A percentile compares a stretch with the other conserved stretches of the same genome.
Evolutionary conservation across 139 green algal species (phyloP).

Genomic region (Chlamydomonas incerta): DNA sequence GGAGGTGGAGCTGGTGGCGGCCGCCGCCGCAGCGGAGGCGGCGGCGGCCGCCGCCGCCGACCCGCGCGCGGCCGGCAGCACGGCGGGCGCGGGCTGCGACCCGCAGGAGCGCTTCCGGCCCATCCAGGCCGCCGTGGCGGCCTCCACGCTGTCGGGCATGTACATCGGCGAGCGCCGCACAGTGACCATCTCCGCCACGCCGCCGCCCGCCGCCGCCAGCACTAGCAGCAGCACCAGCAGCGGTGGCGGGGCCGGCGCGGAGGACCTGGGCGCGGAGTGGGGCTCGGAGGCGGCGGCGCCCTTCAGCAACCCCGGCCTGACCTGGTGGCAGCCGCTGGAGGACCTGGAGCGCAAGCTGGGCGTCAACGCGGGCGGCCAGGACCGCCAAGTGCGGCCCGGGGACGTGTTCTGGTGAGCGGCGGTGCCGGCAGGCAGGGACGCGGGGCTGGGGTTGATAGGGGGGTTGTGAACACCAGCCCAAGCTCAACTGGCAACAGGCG

Average conservation of each 20-base stretch:
- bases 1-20: neutral
- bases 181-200: neutral
- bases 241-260: neutral
- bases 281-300: neutral
- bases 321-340: conserved; percentile 36
- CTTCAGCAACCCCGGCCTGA: conserved; percentile 38
- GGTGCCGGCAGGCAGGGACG: too few relatives aligned
- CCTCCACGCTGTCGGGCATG: neutral
- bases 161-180: neutral
- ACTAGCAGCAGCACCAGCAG: neutral
- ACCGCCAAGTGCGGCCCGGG: neutral
- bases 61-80: neutral
- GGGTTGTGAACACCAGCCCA: too few relatives aligned
- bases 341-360: conserved; percentile 14
- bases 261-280: neutral
- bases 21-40: neutral
- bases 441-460: too few relatives aligned
- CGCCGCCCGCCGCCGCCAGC: neutral
- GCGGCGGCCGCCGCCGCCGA: neutral
- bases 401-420: conserved; percentile 25
- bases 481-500: too few relatives aligned
- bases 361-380: neutral
- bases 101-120: conserved; percentile 29
- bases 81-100: neutral
- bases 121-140: neutral